Evolutionary conservation across 352 stramenopile genomes (phyloP).

Genomic region (Phytophthora lateralis): DNA sequence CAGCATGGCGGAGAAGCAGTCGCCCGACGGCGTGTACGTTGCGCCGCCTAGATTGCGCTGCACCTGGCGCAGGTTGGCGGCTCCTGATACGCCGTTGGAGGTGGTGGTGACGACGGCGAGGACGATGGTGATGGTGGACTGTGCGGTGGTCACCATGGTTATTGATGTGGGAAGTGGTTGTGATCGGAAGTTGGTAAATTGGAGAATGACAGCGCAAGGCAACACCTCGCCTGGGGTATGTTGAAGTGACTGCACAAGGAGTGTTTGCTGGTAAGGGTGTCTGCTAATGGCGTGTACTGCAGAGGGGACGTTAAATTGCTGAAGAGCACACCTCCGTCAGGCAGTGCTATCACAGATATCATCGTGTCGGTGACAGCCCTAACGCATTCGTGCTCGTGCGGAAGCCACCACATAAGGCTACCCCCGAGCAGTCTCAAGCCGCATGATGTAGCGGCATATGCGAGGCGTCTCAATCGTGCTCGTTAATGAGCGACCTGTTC

Average conservation of each 20-base stretch:
- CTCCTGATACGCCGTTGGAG: slow-evolving; percentile 7
- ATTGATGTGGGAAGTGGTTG: not conserved
- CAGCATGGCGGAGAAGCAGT: slow-evolving; percentile 37
- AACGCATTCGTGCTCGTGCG: too few species aligned
- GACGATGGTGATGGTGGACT: slow-evolving; percentile 9
- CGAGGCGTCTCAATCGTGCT: too few species aligned
- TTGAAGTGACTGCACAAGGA: slow-evolving; percentile 2
- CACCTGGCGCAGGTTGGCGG: slow-evolving; percentile 13
- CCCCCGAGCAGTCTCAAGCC: too few species aligned
- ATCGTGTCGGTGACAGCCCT: not conserved
- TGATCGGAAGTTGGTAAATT: slow-evolving; percentile 6
- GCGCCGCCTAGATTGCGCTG: slow-evolving; percentile 15
- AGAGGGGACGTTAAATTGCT: not conserved
- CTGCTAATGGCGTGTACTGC: not conserved
- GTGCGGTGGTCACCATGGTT: slow-evolving; percentile 1
- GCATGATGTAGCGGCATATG: too few species aligned
- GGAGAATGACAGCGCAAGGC: not conserved
- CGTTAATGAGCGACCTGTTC: too few species aligned
- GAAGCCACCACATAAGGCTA: too few species aligned
- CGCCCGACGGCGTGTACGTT: slow-evolving; percentile 19
- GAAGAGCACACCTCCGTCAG: slow-evolving; percentile 1
- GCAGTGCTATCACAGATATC: not conserved
- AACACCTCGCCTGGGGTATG: not conserved
- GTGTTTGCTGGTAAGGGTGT: not conserved
- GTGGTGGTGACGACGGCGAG: not conserved